A percentile compares a stretch with the other conserved stretches of the same genome.
phyloP scores from a whole-genome alignment of 768 basidiomycete species.

The Amanita pseudoporphyria region DNA sequence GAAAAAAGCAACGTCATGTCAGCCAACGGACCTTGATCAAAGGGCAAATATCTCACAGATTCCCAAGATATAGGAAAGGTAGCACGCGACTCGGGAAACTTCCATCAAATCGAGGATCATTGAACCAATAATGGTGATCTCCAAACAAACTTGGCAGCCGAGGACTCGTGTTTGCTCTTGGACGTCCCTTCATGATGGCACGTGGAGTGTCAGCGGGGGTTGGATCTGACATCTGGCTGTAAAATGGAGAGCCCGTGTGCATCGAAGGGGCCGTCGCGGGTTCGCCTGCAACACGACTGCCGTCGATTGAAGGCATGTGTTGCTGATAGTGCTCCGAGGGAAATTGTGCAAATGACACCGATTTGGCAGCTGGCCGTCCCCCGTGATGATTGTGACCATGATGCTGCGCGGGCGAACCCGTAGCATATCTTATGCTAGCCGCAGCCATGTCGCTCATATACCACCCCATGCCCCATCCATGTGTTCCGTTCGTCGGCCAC shows the following conservation, averaged over 20 bases:
- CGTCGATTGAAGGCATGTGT: background rate
- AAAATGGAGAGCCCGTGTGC: background rate
- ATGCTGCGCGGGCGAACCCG: background rate
- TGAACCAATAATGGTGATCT: conserved; percentile 91
- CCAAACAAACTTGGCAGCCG: conserved; percentile 50
- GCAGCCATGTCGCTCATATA: conserved; percentile 4
- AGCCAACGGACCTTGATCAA: too few species aligned
- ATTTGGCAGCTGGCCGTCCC: conserved; percentile 39
- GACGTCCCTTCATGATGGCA: conserved; percentile 34
- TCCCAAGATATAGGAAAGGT: conserved; percentile 90
- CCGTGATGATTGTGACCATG: conserved; percentile 5
- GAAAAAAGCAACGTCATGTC: too few species aligned
- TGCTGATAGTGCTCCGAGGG: conserved; percentile 10
- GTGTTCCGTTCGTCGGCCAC: conserved; percentile 13
- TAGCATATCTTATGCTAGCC: background rate
- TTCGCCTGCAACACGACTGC: background rate
- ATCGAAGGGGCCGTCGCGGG: background rate
- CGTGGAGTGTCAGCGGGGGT: background rate
- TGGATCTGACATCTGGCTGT: background rate
- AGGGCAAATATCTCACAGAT: too few species aligned
- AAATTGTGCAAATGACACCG: conserved; percentile 35
- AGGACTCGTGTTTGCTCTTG: conserved; percentile 64
- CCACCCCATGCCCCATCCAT: conserved; percentile 6
- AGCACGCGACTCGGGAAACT: conserved; percentile 91
- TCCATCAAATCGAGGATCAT: conserved; percentile 87